Conservation (phyloP, 306 rosid species). For the Quercus engelmannii region DNA sequence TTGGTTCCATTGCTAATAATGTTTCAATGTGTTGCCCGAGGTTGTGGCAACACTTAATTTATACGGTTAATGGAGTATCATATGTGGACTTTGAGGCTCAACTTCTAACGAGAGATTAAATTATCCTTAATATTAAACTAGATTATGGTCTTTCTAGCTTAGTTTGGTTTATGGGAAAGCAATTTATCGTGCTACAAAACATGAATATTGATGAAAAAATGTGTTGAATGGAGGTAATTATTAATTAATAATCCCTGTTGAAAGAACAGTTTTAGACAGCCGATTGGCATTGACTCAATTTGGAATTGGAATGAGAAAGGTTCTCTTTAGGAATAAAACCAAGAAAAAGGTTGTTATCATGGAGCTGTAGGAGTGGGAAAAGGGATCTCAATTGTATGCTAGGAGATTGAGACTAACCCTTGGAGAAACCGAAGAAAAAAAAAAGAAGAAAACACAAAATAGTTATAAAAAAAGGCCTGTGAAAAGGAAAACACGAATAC, state of each 20-base stretch:
- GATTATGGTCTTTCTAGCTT: too few species aligned
- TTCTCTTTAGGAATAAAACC: not conserved
- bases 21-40: slow-evolving; percentile 11
- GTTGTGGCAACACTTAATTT: not conserved
- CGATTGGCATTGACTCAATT: too few species aligned
- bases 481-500: slow-evolving; percentile 26
- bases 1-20: slow-evolving; percentile 21
- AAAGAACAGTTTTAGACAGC: not conserved
- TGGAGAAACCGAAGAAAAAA: slow-evolving; percentile 10
- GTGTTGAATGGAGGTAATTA: not conserved
- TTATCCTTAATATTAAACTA: too few species aligned
- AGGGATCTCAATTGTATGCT: slow-evolving; percentile 21
- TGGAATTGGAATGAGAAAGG: not conserved
- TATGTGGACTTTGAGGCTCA: not conserved
- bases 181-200: too few species aligned
- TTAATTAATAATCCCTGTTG: not conserved
- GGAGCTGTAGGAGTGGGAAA: not conserved
- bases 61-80: not conserved
- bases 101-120: too few species aligned
- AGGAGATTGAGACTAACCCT: slow-evolving; percentile 18
- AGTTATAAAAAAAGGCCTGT: not conserved
- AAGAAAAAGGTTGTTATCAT: slow-evolving; percentile 17
- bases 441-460: slow-evolving; percentile 4
- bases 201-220: not conserved
- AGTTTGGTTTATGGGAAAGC: too few species aligned